A percentile compares a stretch with the other conserved stretches of the same genome.
These are phyloP conservation scores for Pythium biforme DNA, from an alignment of 352 stramenopile species.

Conservation along the genomic window DNA sequence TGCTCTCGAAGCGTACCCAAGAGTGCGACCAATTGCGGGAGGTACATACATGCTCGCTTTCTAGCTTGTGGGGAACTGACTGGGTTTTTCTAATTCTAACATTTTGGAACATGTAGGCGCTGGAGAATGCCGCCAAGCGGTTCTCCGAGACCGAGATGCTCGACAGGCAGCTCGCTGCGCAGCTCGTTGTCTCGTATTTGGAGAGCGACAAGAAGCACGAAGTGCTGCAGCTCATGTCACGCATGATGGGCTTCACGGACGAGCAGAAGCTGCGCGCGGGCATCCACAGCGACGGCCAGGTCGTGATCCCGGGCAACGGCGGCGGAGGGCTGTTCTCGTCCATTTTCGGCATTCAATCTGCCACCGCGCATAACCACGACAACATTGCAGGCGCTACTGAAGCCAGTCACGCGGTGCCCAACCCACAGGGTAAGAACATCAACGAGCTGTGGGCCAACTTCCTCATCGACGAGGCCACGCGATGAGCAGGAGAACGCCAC, in stretches of 20 bases:
- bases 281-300: constrained; percentile 31
- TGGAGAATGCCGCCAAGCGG: constrained; percentile 56
- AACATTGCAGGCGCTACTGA: constrained; percentile 9
- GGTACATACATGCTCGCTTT: constrained; percentile 30
- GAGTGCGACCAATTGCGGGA: constrained; percentile 75
- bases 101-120: too few species aligned
- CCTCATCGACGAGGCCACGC: constrained; percentile 52
- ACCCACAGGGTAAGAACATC: constrained; percentile 63
- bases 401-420: not conserved
- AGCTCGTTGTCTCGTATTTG: constrained; percentile 76
- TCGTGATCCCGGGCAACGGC: constrained; percentile 52
- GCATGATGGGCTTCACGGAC: constrained; percentile 75
- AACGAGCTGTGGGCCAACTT: constrained; percentile 74
- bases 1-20: constrained; percentile 54
- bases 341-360: constrained; percentile 41
- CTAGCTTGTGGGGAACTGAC: too few species aligned
- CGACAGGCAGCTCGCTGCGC: constrained; percentile 66
- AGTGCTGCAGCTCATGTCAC: constrained; percentile 64
- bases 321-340: constrained; percentile 69
- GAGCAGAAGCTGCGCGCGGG: constrained; percentile 69
- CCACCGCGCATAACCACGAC: not conserved
- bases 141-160: constrained; percentile 61
- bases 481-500: not conserved
- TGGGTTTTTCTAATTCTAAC: too few species aligned
- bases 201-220: constrained; percentile 72